Conservation (phyloP, 768 basidiomycete genomes). For the Suillus americanus region DNA sequence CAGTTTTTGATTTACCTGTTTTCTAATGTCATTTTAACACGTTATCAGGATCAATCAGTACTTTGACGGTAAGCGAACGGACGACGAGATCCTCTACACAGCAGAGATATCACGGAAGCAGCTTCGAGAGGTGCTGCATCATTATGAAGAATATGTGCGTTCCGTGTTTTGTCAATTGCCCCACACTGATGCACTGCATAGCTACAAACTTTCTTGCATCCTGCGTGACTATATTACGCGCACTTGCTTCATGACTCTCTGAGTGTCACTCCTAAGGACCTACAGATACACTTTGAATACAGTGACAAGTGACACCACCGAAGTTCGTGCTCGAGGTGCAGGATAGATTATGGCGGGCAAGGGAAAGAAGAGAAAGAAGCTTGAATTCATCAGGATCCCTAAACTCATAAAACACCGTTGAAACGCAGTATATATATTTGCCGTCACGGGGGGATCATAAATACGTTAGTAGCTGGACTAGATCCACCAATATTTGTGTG, state of each 20-base stretch:
- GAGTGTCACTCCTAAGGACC: background rate
- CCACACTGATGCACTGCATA: conserved; percentile 16
- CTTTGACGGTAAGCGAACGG: conserved; percentile 88
- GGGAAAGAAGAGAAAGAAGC: background rate
- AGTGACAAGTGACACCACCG: background rate
- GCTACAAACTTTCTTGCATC: conserved; percentile 48
- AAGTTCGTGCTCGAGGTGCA: background rate
- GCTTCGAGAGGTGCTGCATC: conserved; percentile 76
- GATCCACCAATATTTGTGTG: background rate
- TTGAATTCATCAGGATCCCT: background rate
- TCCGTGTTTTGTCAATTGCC: background rate
- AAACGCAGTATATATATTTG: background rate
- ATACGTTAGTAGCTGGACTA: background rate
- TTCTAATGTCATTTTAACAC: background rate
- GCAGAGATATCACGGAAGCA: conserved; percentile 85
- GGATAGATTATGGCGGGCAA: background rate
- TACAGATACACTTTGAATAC: background rate
- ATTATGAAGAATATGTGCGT: conserved; percentile 87
- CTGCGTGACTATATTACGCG: conserved; percentile 22
- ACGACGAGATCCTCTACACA: conserved; percentile 91
- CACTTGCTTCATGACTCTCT: too few relatives aligned
- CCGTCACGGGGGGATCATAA: background rate
- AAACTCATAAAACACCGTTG: background rate
- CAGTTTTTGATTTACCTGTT: conserved; percentile 26
- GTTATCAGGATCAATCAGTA: conserved; percentile 79